Percentiles rank a stretch among this genome's conserved stretches.
These are phyloP conservation scores for Fusarium sacchari DNA, from an alignment of 2,329 filamentous ascomycete genomes.

Conservation along the genomic window DNA sequence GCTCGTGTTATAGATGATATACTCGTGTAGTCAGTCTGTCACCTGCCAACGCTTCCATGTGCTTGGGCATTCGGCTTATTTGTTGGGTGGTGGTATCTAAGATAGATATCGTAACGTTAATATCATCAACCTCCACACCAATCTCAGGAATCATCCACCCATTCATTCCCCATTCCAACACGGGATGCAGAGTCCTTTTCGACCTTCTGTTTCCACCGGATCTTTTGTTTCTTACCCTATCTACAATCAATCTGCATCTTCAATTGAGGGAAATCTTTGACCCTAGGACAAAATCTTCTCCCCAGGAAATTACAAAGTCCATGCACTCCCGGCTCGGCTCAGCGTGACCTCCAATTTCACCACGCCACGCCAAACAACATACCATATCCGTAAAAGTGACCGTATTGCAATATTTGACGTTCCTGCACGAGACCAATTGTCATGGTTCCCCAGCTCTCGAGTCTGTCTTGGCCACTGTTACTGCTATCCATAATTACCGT, in stretches of 20 bases:
- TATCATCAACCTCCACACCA: constrained; percentile 11
- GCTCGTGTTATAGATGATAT: not conserved
- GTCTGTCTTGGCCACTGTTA: not conserved
- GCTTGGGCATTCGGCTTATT: not conserved
- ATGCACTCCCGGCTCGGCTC: constrained; percentile 27
- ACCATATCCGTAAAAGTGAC: constrained; percentile 24
- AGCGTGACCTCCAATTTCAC: constrained; percentile 32
- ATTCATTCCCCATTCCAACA: not conserved
- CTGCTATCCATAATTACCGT: not conserved
- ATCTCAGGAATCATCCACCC: constrained; percentile 38
- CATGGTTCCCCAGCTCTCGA: constrained; percentile 2
- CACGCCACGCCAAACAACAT: constrained; percentile 35
- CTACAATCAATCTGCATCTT: not conserved
- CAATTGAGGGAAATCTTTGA: constrained; percentile 7
- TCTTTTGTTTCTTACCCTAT: not conserved
- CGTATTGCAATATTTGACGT: constrained; percentile 18
- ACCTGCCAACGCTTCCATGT: constrained; percentile 8
- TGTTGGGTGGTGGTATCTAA: not conserved
- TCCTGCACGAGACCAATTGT: constrained; percentile 20
- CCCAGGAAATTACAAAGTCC: constrained; percentile 35
- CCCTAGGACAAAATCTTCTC: not conserved
- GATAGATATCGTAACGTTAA: constrained; percentile 30
- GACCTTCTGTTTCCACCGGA: not conserved
- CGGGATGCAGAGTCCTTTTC: not conserved
- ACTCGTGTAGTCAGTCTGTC: not conserved